Evolutionary conservation across 202 grass and related monocot species (phyloP).

Genomic region (Eragrostis tef): DNA sequence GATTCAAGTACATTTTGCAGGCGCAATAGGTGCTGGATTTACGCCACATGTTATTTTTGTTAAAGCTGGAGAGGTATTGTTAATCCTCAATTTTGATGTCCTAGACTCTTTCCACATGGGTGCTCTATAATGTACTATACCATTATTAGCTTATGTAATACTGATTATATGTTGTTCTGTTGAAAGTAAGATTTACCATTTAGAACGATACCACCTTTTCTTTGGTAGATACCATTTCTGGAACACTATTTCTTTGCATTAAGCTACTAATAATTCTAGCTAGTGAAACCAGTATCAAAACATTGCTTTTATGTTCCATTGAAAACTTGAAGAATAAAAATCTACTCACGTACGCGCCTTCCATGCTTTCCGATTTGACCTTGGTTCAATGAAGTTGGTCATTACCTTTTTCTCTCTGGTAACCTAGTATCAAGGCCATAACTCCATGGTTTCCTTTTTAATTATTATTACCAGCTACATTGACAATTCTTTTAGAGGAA

Average conservation of each 20-base stretch:
- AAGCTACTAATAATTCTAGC: neutral
- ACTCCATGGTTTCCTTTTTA: no score
- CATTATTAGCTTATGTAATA: neutral
- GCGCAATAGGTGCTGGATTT: slow-evolving; percentile 67
- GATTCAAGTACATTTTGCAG: slow-evolving; percentile 54
- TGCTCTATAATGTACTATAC: neutral
- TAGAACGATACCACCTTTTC: neutral
- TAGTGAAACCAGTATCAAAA: neutral
- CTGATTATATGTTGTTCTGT: neutral
- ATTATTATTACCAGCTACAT: no score
- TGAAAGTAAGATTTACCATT: slow-evolving; percentile 5
- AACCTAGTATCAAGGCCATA: no score
- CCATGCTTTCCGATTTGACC: no score
- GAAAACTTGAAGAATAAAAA: neutral
- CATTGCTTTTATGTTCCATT: neutral
- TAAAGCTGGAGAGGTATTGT: slow-evolving; percentile 87
- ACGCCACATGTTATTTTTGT: slow-evolving; percentile 88
- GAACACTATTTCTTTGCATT: slow-evolving; percentile 10
- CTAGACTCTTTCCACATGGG: neutral
- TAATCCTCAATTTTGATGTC: neutral
- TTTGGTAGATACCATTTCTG: neutral
- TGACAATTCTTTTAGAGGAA: no score
- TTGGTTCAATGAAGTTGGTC: no score
- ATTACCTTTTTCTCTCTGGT: no score
- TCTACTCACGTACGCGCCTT: no score